A percentile compares a stretch with the other conserved stretches of the same genome.
These are phyloP conservation scores for Hypoxylon sp. DNA, from an alignment of 2,329 filamentous ascomycete genomes.

Conservation along the genomic window DNA sequence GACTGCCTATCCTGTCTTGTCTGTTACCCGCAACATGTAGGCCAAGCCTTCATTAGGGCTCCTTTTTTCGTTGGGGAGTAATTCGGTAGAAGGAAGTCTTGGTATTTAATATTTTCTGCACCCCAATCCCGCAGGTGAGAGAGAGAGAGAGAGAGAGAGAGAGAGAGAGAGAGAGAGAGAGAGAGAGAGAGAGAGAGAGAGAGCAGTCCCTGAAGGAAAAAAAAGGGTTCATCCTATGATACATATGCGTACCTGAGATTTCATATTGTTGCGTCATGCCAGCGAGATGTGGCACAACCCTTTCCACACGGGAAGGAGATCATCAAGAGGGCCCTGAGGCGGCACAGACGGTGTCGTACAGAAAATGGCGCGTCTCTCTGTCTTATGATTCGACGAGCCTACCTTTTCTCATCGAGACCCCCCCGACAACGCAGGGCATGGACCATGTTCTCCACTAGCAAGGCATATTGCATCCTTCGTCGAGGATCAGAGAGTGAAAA, in stretches of 20 bases:
- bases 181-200: no score
- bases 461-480: slow-evolving; percentile 35
- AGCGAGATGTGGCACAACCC: slow-evolving; percentile 34
- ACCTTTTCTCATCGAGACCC: slow-evolving; percentile 27
- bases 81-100: slow-evolving; percentile 26
- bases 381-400: slow-evolving; percentile 41
- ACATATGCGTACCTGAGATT: slow-evolving; percentile 32
- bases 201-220: no score
- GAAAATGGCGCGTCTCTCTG: slow-evolving; percentile 45
- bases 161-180: no score
- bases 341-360: slow-evolving; percentile 46
- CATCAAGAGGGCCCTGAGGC: slow-evolving; percentile 36
- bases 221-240: slow-evolving; percentile 31
- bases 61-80: slow-evolving; percentile 1
- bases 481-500: no score
- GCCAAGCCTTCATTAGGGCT: slow-evolving; percentile 8
- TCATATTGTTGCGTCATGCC: slow-evolving; percentile 35
- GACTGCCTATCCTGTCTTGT: slow-evolving; percentile 3
- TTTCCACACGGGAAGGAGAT: slow-evolving; percentile 38
- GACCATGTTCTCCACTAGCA: slow-evolving; percentile 24
- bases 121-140: slow-evolving; percentile 24
- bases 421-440: slow-evolving; percentile 13
- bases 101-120: slow-evolving; percentile 35
- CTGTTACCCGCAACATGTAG: slow-evolving; percentile 2
- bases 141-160: neutral